Evolutionary conservation across 2,329 filamentous ascomycete species (phyloP), one percentile per base, ranked within the genome.

Genomic region (Macrophomina tecta): DNA sequence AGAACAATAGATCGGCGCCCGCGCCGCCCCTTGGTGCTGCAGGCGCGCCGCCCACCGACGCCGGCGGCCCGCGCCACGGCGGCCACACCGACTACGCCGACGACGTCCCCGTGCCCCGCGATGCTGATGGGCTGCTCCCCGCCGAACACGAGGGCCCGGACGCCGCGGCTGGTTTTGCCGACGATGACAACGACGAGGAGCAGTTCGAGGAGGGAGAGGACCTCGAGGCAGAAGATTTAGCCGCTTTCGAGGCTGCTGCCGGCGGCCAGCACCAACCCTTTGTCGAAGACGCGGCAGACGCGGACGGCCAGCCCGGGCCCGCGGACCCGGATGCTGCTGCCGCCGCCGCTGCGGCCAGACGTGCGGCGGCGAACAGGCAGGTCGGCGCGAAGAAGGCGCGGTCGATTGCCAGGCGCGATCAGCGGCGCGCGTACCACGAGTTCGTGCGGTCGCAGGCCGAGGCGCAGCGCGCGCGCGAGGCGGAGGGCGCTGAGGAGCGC

Each of bases 371-470:
- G 18, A n/a, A 76, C 74, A 65, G 74, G 76, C 67, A 69, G 16
- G 76, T 84, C 28, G 82, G 82, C 64, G 79, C 82, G 11, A 84
- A 84, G 69, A 84, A 84, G 70, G 82, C 82, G 1, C 82, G 82
- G 64, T 81, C 80, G 2, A 75, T 84, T 7, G 81, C 81, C 0
- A 78, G 81, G 18, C 76, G 76, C 65, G 81, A 84, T 67, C 77
- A 80, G 67, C 74, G 77, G 1, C 71, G 78, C 16, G 77, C 77
- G 16, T 85, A 85, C 71, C 78, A 84, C 71, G 83, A 85, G 69
- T 85, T 84, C 70, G 75, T 80, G 68, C 76, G 82, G 1, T 78
- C 80, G 14, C 81, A 84, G 73, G 82, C 81, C 4, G 82, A 84
- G 51, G 75, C 80, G 23, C 79, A 82, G 23, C 76, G 82, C 0